These are phyloP conservation scores for Calophaca sinica DNA, from an alignment of 306 rosid species.

Conservation along the genomic window DNA sequence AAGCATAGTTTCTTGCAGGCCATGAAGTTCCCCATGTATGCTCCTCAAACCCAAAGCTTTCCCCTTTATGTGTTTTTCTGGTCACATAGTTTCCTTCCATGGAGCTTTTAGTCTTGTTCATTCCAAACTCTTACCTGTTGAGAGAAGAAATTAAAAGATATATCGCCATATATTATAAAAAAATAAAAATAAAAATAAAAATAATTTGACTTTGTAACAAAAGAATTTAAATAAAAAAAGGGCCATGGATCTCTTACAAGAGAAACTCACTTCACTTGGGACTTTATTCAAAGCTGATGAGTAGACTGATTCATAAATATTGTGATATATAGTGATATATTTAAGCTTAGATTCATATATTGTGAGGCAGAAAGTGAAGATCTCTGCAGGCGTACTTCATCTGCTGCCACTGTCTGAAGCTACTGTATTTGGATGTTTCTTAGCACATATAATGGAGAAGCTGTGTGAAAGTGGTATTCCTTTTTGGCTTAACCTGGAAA, in stretches of 20 bases:
- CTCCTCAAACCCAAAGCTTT: conserved; percentile 51
- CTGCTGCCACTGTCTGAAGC: conserved; percentile 44
- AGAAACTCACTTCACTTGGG: neutral
- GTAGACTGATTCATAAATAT: conserved; percentile 39
- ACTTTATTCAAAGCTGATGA: conserved; percentile 16
- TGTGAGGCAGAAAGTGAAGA: conserved; percentile 47
- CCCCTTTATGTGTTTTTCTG: conserved; percentile 47
- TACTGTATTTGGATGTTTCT: conserved; percentile 59
- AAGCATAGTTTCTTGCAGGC: conserved; percentile 63
- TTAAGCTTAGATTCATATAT: neutral
- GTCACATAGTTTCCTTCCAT: conserved; percentile 65
- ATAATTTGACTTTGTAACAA: neutral
- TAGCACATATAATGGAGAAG: conserved; percentile 52
- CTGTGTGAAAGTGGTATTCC: conserved; percentile 53
- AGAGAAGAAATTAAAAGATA: neutral
- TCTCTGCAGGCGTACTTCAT: conserved; percentile 53
- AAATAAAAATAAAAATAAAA: neutral
- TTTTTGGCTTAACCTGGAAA: conserved; percentile 55
- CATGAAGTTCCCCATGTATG: conserved; percentile 57
- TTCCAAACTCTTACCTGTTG: conserved; percentile 25
- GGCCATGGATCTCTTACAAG: conserved; percentile 38
- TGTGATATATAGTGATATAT: neutral
- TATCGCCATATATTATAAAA: neutral
- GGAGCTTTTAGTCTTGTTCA: neutral
- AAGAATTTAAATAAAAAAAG: neutral